Evolutionary conservation across 345 rosid genomes (phyloP), one percentile per base, ranked within the genome.

Genomic region (Syzygium aqueum): DNA sequence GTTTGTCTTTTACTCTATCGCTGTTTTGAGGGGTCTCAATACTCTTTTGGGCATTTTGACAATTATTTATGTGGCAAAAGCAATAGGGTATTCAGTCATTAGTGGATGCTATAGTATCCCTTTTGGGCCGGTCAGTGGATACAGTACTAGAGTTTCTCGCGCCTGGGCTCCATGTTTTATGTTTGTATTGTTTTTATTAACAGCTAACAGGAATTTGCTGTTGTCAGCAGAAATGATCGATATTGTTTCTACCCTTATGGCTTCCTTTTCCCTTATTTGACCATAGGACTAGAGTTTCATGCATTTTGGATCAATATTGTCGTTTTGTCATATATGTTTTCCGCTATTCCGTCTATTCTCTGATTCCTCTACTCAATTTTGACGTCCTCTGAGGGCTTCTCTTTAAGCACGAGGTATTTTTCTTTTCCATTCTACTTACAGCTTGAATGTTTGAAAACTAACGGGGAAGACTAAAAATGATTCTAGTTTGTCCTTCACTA

Each of bases 1-100:
- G 99, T 97, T 88, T 25, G 93, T 59, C 87, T 85, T 89, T 50
- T 54, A 54, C 27, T 52, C 61, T 84, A n/a, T 84, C 22, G 37
- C 16, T 30, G 27, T 54, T 57, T 51, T 84, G 46, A 67, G 46
- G 37, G 43, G 77, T 4, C 43, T 30, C 37, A 63, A 63, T 28
- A 63, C 28, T 53, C 22, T 51, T 52, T 50, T 84, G 8, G 22
- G 59, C 61, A 84, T 28, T 53, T 52, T 57, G 67, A 73, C 80
- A 19, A 37, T 33, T 33, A 17, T 17, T 19, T 19, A 61, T 13
- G 14, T 6, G 6, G 80, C 80, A 33, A 73, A 73, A 73, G 49
- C 80, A 73, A 73, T 37, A 73, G 80, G 49, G 80, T 33, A 73
- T 73, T 11, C 80, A 33, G 80, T 40, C 80, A 33, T 19, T 73